phyloP scores from a whole-genome alignment of 129 eudicot species.

The Artemisia annua region DNA sequence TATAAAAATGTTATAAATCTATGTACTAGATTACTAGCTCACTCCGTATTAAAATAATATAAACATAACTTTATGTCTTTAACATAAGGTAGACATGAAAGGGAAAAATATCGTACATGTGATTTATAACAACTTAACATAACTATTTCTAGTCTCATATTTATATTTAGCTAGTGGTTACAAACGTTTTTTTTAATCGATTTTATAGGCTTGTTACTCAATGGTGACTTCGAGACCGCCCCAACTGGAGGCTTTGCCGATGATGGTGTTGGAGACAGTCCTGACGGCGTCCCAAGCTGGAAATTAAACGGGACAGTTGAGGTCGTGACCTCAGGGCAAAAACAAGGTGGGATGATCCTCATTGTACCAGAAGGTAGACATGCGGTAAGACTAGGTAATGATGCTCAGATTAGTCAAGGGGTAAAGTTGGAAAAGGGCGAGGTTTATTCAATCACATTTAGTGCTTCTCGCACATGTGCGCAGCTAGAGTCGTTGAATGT shows the following conservation, averaged over 20 bases:
- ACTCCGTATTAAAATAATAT: too few species aligned
- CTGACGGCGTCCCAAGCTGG: conserved; percentile 74
- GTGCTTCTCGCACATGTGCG: conserved; percentile 97
- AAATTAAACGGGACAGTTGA: conserved; percentile 77
- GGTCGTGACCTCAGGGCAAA: conserved; percentile 79
- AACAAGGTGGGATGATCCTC: conserved; percentile 98
- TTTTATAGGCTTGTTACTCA: conserved; percentile 57
- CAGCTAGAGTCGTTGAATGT: conserved; percentile 96
- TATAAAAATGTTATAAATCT: too few species aligned
- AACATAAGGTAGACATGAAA: too few species aligned
- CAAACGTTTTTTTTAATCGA: too few species aligned
- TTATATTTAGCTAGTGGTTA: too few species aligned
- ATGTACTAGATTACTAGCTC: too few species aligned
- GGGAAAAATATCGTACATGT: too few species aligned
- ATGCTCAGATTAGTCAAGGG: conserved; percentile 80
- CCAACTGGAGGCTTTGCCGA: conserved; percentile 80
- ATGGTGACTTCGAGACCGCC: conserved; percentile 88
- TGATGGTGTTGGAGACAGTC: conserved; percentile 43
- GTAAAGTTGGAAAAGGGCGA: conserved; percentile 72
- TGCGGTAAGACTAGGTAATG: conserved; percentile 89
- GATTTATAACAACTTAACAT: too few species aligned
- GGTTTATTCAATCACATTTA: conserved; percentile 80
- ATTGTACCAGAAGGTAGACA: conserved; percentile 91
- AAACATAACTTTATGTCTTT: too few species aligned
- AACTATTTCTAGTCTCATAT: too few species aligned